Evolutionary conservation across 345 rosid genomes (phyloP).

Genomic region (Turritis glabra): DNA sequence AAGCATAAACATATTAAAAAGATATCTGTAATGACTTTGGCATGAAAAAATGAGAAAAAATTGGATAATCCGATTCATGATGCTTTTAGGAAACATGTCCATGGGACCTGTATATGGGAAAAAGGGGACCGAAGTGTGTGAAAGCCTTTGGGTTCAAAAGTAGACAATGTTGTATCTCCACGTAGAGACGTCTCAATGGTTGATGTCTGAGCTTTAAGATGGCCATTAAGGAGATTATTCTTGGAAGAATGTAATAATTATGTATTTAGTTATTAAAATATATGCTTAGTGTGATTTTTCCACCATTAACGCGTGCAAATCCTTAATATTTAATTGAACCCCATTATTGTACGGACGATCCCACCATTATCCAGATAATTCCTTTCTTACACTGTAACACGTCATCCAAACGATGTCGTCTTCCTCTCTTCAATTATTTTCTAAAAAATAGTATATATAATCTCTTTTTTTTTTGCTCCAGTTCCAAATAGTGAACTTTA

Average conservation of each 20-base stretch:
- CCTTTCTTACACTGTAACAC: slow-evolving; percentile 25
- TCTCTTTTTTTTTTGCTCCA: too few relatives aligned
- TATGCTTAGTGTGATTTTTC: slow-evolving; percentile 31
- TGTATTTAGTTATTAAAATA: neutral
- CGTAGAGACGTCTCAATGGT: slow-evolving; percentile 13
- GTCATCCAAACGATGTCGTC: neutral
- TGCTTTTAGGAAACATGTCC: slow-evolving; percentile 61
- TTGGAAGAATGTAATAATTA: slow-evolving; percentile 3
- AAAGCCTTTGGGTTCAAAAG: slow-evolving; percentile 32
- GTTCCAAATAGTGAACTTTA: too few relatives aligned
- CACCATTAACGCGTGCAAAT: slow-evolving; percentile 39
- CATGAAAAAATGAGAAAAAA: slow-evolving; percentile 16
- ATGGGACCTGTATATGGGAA: slow-evolving; percentile 56
- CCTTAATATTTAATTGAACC: slow-evolving; percentile 26
- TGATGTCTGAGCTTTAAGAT: slow-evolving; percentile 14
- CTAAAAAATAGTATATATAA: neutral
- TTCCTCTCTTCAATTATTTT: neutral
- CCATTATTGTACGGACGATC: slow-evolving; percentile 36
- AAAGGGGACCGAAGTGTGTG: slow-evolving; percentile 28
- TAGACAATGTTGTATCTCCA: slow-evolving; percentile 3
- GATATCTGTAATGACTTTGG: neutral
- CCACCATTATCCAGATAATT: slow-evolving; percentile 23
- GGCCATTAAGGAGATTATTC: slow-evolving; percentile 31
- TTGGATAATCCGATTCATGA: slow-evolving; percentile 42
- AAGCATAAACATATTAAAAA: neutral